Evolutionary conservation across 2,329 filamentous ascomycete genomes (phyloP), one percentile per base, ranked within the genome.

Genomic region (Nigrospora sphaerica): DNA sequence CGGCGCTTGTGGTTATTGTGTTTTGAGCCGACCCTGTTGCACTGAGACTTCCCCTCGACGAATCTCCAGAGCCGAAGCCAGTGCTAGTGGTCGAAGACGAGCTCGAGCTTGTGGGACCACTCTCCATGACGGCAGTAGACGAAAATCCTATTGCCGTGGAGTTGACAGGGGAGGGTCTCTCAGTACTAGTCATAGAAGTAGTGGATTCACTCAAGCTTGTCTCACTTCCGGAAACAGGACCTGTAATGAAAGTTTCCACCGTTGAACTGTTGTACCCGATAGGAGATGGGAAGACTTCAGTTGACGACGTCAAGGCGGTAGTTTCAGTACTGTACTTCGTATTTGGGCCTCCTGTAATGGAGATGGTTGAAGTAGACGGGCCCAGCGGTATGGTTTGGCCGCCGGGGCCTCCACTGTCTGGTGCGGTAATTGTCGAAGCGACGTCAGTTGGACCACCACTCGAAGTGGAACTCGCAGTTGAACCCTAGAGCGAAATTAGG

Each of bases 201-300:
- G 12, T 37, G 34, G 37, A 16, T 42, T 35, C 46, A 38, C 14
- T 41, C 31, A 11, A 44, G 32, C 19, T 45, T 14, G 33, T 36
- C 11, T 14, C 28, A 19, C 32, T 2, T 39, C 48, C 18, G 6
- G 50, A 49, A 12, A 18, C 45, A 9, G 53, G 23, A 31, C 11
- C 39, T 33, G 46, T 55, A 33, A 28, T 53, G 45, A 52, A 59
- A 16, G 57, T 57, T 16, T 48, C 54, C 36, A 50, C 16, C 6
- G 51, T 53, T 6, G 54, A 56, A 28, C 48, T 49, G 32, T 46
- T 55, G n/a, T 45, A 44, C 16, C 46, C 51, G 28, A 57, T 49
- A 4, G 57, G 60, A 31, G 46, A 38, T 6, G 57, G 57, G 17
- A 52, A 34, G 4, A 49, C 39, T 14, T 45, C 28, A 4, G 53